Percentiles rank a stretch among this genome's conserved stretches.
phyloP scores from a whole-genome alignment of 139 green algal species.

The Chlorella sp. region DNA sequence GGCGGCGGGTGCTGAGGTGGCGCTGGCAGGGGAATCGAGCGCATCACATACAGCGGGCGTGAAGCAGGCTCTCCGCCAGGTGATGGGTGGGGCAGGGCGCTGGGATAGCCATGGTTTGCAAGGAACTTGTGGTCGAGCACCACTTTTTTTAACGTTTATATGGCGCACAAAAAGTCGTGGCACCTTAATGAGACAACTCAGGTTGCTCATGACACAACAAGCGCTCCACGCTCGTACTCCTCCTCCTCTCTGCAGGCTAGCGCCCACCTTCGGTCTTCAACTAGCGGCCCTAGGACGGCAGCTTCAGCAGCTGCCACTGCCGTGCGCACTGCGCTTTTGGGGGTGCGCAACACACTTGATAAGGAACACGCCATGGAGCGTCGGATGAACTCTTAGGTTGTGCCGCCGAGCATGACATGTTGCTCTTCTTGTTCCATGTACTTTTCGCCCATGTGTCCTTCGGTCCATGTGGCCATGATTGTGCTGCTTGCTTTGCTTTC shows the following conservation, averaged over 20 bases:
- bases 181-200: neutral
- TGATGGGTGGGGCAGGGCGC: neutral
- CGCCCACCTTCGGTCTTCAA: slow-evolving; percentile 32
- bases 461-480: too few relatives aligned
- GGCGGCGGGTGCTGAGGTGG: slow-evolving; percentile 53
- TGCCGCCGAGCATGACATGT: too few relatives aligned
- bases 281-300: slow-evolving; percentile 30
- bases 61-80: slow-evolving; percentile 19
- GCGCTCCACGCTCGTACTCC: neutral
- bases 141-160: too few relatives aligned
- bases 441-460: too few relatives aligned
- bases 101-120: neutral
- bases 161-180: neutral
- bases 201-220: neutral
- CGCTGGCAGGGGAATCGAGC: slow-evolving; percentile 41
- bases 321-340: slow-evolving; percentile 43
- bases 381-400: slow-evolving; percentile 11
- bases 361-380: slow-evolving; percentile 44
- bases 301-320: slow-evolving; percentile 30
- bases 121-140: neutral
- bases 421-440: too few relatives aligned
- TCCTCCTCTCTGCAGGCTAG: neutral
- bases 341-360: slow-evolving; percentile 52
- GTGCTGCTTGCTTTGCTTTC: too few relatives aligned
- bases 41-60: slow-evolving; percentile 16